Conservation (phyloP, 805 yeast genomes). For the Metschnikowia kunwiensis region DNA sequence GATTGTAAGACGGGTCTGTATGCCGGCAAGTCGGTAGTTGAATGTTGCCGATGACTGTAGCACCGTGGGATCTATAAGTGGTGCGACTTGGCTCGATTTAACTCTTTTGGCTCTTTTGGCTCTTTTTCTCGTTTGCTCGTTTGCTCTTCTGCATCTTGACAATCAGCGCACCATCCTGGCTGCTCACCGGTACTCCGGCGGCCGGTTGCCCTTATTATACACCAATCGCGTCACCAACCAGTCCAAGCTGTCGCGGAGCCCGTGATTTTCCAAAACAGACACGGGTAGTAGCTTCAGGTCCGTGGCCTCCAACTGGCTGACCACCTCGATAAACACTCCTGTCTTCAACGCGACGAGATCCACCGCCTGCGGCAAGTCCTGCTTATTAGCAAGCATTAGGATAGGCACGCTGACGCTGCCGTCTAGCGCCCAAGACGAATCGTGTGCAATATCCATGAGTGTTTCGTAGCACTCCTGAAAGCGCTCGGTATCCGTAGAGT, state of each 20-base stretch:
- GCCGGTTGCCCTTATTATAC: conserved; percentile 58
- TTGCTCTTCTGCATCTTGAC: no score
- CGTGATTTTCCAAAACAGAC: conserved; percentile 80
- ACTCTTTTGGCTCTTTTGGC: no score
- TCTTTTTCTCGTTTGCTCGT: no score
- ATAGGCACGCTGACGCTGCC: conserved; percentile 68
- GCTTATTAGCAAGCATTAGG: conserved; percentile 93
- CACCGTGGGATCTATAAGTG: no score
- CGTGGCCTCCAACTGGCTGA: conserved; percentile 78
- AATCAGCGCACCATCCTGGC: no score
- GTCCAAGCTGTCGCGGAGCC: conserved; percentile 81
- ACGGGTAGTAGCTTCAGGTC: conserved; percentile 89
- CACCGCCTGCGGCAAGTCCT: conserved; percentile 58
- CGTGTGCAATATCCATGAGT: conserved; percentile 45
- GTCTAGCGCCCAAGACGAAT: conserved; percentile 38
- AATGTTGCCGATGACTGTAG: no score
- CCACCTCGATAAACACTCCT: conserved; percentile 81
- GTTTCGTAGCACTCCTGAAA: conserved; percentile 78
- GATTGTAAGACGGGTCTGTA: no score
- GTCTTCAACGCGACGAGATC: conserved; percentile 61
- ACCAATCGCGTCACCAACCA: conserved; percentile 78
- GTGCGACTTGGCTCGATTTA: no score
- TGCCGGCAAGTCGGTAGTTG: no score
- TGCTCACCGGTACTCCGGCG: conserved; percentile 45
- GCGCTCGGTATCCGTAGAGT: conserved; percentile 80